Base-by-base conservation (phyloP, 495 filamentous ascomycete species). In the Chlorociboria aeruginascens region DNA sequence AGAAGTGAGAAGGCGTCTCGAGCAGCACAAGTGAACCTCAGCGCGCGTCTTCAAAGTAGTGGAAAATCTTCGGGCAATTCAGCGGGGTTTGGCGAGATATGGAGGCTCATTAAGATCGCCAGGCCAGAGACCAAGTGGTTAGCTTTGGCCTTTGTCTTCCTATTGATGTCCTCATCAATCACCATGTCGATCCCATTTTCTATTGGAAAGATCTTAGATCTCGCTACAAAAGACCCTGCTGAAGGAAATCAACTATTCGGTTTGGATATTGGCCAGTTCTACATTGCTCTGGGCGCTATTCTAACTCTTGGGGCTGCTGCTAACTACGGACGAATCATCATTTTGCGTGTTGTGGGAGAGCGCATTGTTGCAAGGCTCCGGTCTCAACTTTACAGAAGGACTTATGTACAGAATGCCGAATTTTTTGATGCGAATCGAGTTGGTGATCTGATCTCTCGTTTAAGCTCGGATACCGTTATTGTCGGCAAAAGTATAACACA, bases 341-440 rank as follows among this genome's bases (percentile, higher is more conserved):
- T 96, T 33, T 77, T 98, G 3, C 76, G 92, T n/a, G 92, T 96
- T 50, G 85, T 97, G 34, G 92, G 92, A 44, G 92, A 98, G 63
- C 76, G 93, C 30, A 88, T 97, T 41, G 93, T 98, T 28, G 79
- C 92, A 12, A 75, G 89, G 53, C 72, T 96, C 50, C 79, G 92
- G 35, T 90, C 89, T 8, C 82, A 85, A 63, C 79, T 98, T 16
- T 98, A 92, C 69, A 76, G 86, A 44, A 77, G 83, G 57, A 97
- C 92, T 0, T 92, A 93, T 50, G 69, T 88, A 16, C 92, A 98
- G 59, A 88, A 98, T 63, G 93, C 93, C 48, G 92, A 98, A 60
- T 98, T 98, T 70, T 98, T 97, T 61, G 92, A 98, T 61, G 92
- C 92, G 33, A 98, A 98, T 66, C 76, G 93, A 14, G 88, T 95